Evolutionary conservation across 2,329 filamentous ascomycete genomes (phyloP), one percentile per base, ranked within the genome.

Genomic region (Leptographium galeiforme): DNA sequence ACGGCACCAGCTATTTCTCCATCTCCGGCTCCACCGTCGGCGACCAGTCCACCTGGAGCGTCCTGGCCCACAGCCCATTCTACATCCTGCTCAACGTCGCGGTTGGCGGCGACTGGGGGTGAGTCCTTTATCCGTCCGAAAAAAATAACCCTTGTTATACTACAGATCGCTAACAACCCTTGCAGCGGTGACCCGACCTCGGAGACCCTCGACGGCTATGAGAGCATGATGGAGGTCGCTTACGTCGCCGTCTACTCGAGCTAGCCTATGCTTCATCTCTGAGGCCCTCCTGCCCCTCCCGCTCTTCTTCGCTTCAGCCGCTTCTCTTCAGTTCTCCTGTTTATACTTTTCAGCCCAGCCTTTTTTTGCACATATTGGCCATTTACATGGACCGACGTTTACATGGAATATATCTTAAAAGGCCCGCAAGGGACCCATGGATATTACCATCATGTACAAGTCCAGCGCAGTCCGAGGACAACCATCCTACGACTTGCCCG

Each of bases 21-120:
- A 61, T 78, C 34, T 66, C 66, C 2, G 76, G 76, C 1, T 59
- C 63, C 1, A 60, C 67, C 40, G 67, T 78, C 54, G 67, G 64
- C 51, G 67, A 74, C 56, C 60, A 67, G 51, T 61, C 59, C 6
- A 64, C 69, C 25, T 79, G 75, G 75, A 66, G 63, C 32, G 63
- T 66, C 4, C 62, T 79, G 4, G 72, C 72, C 8, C 70, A 76
- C 57, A 71, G 66, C 51, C 71, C 74, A 1, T 60, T 74, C 54
- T 76, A 69, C 59, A 62, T 78, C 48, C 69, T 78, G 51, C 64
- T 79, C 48, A 78, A 79, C 55, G 66, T 78, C 7, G 75, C 76
- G 51, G 69, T 78, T 41, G 75, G 75, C 18, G 75, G 75, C 41
- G 64, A 65, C 55, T 74, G 71, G 38, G 39, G 58, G 75, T 74